phyloP scores from a whole-genome alignment of 768 basidiomycete genomes.

The Agaricus sinodeliciosus region DNA sequence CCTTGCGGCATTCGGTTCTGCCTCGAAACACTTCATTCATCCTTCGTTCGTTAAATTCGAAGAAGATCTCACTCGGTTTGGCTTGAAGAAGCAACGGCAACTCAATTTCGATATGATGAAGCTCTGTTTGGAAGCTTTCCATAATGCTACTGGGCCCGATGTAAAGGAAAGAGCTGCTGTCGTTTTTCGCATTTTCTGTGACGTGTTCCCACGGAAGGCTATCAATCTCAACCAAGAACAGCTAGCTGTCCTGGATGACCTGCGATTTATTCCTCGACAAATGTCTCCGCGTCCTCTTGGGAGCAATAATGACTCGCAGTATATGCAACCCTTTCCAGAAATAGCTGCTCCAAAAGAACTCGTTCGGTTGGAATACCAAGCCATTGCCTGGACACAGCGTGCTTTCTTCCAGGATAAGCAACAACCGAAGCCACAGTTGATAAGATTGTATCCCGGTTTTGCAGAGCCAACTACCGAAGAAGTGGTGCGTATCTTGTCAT shows the following conservation, averaged over 20 bases:
- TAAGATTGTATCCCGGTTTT: conserved; percentile 13
- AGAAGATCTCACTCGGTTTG: conserved; percentile 18
- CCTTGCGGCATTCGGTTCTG: conserved; percentile 25
- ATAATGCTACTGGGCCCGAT: conserved; percentile 12
- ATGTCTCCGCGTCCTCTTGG: conserved; percentile 13
- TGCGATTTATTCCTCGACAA: conserved; percentile 34
- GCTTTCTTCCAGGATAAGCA: conserved; percentile 7
- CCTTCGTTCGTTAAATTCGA: conserved; percentile 24
- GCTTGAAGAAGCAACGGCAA: conserved; percentile 23
- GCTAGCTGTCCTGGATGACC: conserved; percentile 25
- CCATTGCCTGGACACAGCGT: conserved; percentile 21
- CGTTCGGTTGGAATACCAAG: conserved; percentile 13
- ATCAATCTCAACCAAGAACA: conserved; percentile 5
- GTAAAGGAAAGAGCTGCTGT: conserved; percentile 20
- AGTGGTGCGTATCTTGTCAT: conserved; percentile 14
- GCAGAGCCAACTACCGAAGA: conserved; percentile 15
- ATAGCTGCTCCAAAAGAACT: conserved; percentile 14
- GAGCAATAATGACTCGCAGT: conserved; percentile 1
- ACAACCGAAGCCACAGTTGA: conserved; percentile 11
- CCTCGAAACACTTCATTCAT: conserved; percentile 26
- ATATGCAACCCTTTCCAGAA: conserved; percentile 1
- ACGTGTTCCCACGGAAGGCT: conserved; percentile 26
- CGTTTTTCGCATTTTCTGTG: conserved; percentile 28
- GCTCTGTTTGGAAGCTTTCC: conserved; percentile 28
- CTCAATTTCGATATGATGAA: conserved; percentile 29